A percentile compares a stretch with the other conserved stretches of the same genome.
These are phyloP conservation scores for Chaetomiaceae sp. DNA, from an alignment of 2,329 filamentous ascomycete genomes.

Conservation along the genomic window DNA sequence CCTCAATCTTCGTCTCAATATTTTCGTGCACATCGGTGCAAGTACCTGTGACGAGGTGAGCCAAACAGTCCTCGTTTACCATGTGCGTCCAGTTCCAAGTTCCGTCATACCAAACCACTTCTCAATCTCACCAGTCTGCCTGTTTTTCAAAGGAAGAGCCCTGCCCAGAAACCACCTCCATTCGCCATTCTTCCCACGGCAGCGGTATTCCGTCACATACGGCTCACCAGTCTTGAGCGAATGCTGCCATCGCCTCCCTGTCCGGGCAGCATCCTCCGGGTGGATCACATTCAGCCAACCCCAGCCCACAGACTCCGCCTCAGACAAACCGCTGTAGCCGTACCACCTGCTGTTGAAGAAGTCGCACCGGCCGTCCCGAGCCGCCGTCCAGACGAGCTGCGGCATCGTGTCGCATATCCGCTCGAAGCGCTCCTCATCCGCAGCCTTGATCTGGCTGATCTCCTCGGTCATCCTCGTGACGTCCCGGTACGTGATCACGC, in stretches of 20 bases:
- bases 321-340: constrained; percentile 64
- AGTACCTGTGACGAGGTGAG: constrained; percentile 42
- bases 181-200: constrained; percentile 57
- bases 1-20: constrained; percentile 60
- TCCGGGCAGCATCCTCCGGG: constrained; percentile 59
- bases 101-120: constrained; percentile 63
- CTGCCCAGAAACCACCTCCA: constrained; percentile 76
- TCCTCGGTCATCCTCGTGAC: constrained; percentile 64
- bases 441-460: constrained; percentile 61
- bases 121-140: constrained; percentile 59
- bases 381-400: constrained; percentile 68
- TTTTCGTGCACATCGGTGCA: constrained; percentile 75
- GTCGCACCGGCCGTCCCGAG: constrained; percentile 58
- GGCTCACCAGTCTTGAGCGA: constrained; percentile 61
- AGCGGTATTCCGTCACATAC: constrained; percentile 66
- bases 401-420: constrained; percentile 70
- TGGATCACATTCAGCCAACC: constrained; percentile 63
- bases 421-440: constrained; percentile 68
- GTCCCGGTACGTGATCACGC: constrained; percentile 65
- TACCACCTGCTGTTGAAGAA: constrained; percentile 77
- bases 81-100: background rate
- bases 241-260: constrained; percentile 52
- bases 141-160: constrained; percentile 61
- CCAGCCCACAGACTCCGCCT: constrained; percentile 55
- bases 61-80: background rate